Evolutionary conservation across 2,329 filamentous ascomycete species (phyloP).

Genomic region (Fusarium nematophilum): DNA sequence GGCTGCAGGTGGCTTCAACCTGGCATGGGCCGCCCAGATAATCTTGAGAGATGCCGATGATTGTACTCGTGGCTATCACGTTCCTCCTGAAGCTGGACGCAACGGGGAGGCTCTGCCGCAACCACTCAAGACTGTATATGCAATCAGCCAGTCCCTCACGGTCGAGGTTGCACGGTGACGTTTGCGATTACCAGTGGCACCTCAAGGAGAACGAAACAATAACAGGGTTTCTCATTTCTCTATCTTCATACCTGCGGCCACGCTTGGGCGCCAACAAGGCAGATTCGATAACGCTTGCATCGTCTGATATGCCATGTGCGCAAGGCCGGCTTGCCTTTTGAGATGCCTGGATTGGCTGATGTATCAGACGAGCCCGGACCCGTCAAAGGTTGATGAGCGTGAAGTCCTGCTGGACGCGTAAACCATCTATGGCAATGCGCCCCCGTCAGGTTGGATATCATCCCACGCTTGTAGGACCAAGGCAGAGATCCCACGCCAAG

Average conservation of each 20-base stretch:
- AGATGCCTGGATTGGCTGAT: not conserved
- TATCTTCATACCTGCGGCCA: no score
- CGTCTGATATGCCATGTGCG: no score
- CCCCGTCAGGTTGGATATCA: constrained; percentile 6
- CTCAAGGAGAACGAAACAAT: not conserved
- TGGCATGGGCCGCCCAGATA: not conserved
- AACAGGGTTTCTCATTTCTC: not conserved
- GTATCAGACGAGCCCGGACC: not conserved
- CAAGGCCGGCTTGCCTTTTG: not conserved
- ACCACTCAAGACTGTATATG: no score
- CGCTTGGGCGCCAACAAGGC: no score
- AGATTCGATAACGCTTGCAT: no score
- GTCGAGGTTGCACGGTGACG: not conserved
- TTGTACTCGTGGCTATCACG: constrained; percentile 12
- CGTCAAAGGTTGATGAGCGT: not conserved
- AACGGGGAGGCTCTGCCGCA: constrained; percentile 4
- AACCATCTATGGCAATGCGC: not conserved
- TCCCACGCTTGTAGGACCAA: constrained; percentile 11
- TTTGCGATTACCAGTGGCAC: not conserved
- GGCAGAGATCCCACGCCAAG: constrained; percentile 2
- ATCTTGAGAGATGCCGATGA: not conserved
- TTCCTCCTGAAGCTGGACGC: constrained; percentile 4
- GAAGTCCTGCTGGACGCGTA: not conserved
- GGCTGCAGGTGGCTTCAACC: constrained; percentile 1
- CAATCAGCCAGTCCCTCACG: not conserved